Evolutionary conservation across 176 grass and related monocot genomes (phyloP), one percentile per base, ranked within the genome.

Genomic region (Tillandsia leiboldiana): DNA sequence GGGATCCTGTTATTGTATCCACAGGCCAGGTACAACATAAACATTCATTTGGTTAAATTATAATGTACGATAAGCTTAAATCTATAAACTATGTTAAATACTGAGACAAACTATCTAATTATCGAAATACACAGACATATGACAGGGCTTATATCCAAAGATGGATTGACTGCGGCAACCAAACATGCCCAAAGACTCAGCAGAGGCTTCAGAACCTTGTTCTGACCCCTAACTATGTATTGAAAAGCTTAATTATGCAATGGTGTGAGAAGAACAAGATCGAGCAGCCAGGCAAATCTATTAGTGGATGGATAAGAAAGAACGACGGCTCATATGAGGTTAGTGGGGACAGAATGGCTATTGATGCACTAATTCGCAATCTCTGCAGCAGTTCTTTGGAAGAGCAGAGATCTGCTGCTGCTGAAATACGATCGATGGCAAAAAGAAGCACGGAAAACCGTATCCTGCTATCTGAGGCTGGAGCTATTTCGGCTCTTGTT

Each of bases 1-100:
- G 84, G 70, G 94, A 99, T 86, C 89, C 87, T 10, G 86, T 99
- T 57, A 99, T 99, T 79, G 94, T 99, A 48, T 92, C 94, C 65
- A 99, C 94, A 14, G 94, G 89, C 64, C 94, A 99, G 94, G 94
- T 99, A 75, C 77, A 64, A 29, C 65, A 74, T 54, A 42, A 67
- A 24, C 71, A 10, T 6, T 29, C 2, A 15, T 42, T 42, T 42
- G 33, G 4, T 42, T 42, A 42, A 42, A 18, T n/a, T 18, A 20
- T 61, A 18, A 61, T 23, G 33, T 3, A 61, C 18, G 22, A 18
- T 61, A 15, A 18, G 22, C 56, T 61, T 15, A 61, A 18, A 61
- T 61, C 56, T n/a, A 61, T 42, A 42, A 42, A 42, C 33, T 88
- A n/a, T 85, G 53, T 56, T 48, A 56, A 18, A 26, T 70, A 2